These are phyloP conservation scores for Kuraishia molischiana DNA, from an alignment of 805 yeast genomes.

Conservation along the genomic window DNA sequence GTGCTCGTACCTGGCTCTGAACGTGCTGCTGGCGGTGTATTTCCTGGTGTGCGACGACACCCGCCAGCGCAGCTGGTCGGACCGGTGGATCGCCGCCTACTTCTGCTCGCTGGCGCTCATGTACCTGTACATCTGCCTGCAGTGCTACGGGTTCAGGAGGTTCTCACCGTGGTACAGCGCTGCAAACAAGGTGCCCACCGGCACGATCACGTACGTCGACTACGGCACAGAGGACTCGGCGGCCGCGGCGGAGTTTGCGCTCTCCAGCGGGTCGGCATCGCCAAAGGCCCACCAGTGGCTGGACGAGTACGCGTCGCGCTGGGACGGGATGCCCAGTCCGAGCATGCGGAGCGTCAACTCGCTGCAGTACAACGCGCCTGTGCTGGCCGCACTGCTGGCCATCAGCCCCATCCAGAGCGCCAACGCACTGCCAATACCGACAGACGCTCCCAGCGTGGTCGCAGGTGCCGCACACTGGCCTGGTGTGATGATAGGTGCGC, in stretches of 20 bases:
- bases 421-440: background rate
- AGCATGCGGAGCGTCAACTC: background rate
- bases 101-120: background rate
- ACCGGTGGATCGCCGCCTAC: background rate
- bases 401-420: conserved; percentile 15
- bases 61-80: background rate
- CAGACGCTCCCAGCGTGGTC: background rate
- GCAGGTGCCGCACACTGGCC: no score
- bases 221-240: background rate
- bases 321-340: conserved; percentile 1
- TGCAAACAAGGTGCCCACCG: background rate
- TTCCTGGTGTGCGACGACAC: background rate
- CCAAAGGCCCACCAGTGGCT: background rate
- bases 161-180: no score
- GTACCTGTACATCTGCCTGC: background rate
- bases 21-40: background rate
- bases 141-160: background rate
- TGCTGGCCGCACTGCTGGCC: conserved; percentile 20
- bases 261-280: background rate
- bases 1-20: background rate
- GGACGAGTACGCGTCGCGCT: background rate
- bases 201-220: background rate
- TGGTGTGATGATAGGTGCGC: no score
- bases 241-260: background rate
- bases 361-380: conserved; percentile 14